Evolutionary conservation across 2,329 filamentous ascomycete genomes (phyloP).

Genomic region (Sordariomycetes sp.): DNA sequence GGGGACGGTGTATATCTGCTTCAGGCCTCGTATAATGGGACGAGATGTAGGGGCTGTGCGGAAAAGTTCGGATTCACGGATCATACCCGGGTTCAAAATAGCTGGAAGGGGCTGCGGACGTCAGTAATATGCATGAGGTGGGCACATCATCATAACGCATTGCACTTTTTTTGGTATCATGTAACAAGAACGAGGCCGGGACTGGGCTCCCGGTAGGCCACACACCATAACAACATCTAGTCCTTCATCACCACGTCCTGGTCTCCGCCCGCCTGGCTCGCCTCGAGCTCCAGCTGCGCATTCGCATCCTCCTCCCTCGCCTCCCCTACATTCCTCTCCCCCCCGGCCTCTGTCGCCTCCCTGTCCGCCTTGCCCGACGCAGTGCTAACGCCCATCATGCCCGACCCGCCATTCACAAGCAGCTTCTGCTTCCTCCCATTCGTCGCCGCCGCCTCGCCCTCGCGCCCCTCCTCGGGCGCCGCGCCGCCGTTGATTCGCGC

Average conservation of each 20-base stretch:
- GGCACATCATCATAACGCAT: slow-evolving; percentile 1
- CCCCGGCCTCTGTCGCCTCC: slow-evolving; percentile 20
- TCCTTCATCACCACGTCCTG: slow-evolving; percentile 47
- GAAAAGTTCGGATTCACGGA: neutral
- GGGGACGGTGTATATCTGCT: neutral
- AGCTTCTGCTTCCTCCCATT: slow-evolving; percentile 8
- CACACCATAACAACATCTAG: slow-evolving; percentile 15
- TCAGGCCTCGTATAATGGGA: neutral
- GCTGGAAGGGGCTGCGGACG: neutral
- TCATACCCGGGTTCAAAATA: neutral
- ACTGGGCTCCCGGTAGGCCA: neutral
- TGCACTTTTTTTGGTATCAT: neutral
- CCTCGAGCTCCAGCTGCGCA: slow-evolving; percentile 41
- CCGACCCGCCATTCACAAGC: slow-evolving; percentile 8
- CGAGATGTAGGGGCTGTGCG: neutral
- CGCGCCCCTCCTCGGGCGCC: slow-evolving; percentile 9
- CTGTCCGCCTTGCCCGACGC: neutral
- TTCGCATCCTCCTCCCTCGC: slow-evolving; percentile 26
- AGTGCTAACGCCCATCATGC: slow-evolving; percentile 3
- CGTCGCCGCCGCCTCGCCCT: neutral
- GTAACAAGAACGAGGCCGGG: neutral
- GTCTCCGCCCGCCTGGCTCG: slow-evolving; percentile 28
- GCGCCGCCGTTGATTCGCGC: slow-evolving; percentile 33
- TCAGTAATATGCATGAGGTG: neutral
- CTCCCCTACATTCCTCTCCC: slow-evolving; percentile 16